Evolutionary conservation across 345 rosid genomes (phyloP).

Genomic region (Dipteronia dyeriana): DNA sequence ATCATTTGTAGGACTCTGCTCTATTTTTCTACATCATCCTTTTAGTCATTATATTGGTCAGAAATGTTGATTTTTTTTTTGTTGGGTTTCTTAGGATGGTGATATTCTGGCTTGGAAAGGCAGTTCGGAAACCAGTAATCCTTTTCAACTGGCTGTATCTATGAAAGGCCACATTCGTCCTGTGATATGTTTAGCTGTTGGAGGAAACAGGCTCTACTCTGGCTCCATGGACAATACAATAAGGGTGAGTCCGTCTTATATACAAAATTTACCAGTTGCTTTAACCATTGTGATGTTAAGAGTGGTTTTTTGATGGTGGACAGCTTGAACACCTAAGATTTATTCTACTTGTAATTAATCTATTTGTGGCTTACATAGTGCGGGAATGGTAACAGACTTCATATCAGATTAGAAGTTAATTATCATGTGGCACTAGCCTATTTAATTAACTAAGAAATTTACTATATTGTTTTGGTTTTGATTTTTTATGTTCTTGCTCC

Average conservation of each 20-base stretch:
- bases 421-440: neutral
- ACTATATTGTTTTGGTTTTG: neutral
- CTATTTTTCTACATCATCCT: neutral
- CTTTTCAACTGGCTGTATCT: slow-evolving; percentile 8
- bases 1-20: too few species aligned
- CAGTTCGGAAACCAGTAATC: neutral
- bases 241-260: neutral
- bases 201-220: slow-evolving; percentile 16
- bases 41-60: neutral
- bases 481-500: neutral
- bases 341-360: neutral
- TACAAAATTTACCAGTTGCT: neutral
- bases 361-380: neutral
- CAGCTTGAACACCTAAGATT: neutral
- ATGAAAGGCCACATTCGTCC: neutral
- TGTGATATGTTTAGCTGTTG: slow-evolving; percentile 15
- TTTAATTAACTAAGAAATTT: neutral
- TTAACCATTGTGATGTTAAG: neutral
- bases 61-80: neutral
- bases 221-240: slow-evolving; percentile 16
- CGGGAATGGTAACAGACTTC: neutral
- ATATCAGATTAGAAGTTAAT: neutral
- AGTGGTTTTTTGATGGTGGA: neutral
- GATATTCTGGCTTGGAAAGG: slow-evolving; percentile 12
- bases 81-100: slow-evolving; percentile 2